Conservation (phyloP, 2,329 filamentous ascomycete species). For the Fusarium nematophilum region DNA sequence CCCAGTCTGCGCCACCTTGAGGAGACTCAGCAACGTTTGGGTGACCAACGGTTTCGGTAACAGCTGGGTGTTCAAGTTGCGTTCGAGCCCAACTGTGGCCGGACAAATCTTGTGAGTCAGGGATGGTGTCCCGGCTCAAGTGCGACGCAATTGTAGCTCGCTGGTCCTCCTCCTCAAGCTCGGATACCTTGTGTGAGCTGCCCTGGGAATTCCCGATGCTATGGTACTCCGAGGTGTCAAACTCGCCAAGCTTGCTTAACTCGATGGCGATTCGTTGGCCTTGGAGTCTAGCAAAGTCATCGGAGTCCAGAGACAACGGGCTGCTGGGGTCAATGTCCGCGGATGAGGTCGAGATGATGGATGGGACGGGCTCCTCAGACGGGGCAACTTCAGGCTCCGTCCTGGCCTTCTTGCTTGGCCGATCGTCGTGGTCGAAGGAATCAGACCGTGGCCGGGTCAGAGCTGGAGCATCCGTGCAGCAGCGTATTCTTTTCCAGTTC, state of each 20-base stretch:
- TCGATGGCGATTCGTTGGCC: conserved; percentile 43
- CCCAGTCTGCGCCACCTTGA: background rate
- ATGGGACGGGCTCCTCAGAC: conserved; percentile 47
- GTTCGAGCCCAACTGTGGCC: conserved; percentile 37
- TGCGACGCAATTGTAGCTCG: conserved; percentile 46
- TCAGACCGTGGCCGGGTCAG: conserved; percentile 21
- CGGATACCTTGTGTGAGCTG: conserved; percentile 45
- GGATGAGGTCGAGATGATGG: conserved; percentile 44
- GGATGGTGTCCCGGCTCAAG: conserved; percentile 53
- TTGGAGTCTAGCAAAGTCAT: conserved; percentile 16
- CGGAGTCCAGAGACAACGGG: conserved; percentile 25
- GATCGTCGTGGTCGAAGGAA: conserved; percentile 25
- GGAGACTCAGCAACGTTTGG: background rate
- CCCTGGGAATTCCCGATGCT: conserved; percentile 47
- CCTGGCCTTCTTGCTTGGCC: conserved; percentile 37
- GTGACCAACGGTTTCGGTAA: conserved; percentile 4
- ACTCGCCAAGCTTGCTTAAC: conserved; percentile 45
- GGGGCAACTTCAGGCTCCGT: conserved; percentile 36
- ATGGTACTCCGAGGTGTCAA: conserved; percentile 51
- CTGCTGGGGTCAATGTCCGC: conserved; percentile 34
- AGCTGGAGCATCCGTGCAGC: conserved; percentile 28
- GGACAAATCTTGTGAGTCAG: conserved; percentile 57
- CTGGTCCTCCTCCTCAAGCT: conserved; percentile 51
- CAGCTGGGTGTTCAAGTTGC: conserved; percentile 7
- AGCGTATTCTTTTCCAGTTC: conserved; percentile 41